These are phyloP conservation scores for Tulasnella sp. DNA, from an alignment of 768 basidiomycete genomes.

Conservation along the genomic window DNA sequence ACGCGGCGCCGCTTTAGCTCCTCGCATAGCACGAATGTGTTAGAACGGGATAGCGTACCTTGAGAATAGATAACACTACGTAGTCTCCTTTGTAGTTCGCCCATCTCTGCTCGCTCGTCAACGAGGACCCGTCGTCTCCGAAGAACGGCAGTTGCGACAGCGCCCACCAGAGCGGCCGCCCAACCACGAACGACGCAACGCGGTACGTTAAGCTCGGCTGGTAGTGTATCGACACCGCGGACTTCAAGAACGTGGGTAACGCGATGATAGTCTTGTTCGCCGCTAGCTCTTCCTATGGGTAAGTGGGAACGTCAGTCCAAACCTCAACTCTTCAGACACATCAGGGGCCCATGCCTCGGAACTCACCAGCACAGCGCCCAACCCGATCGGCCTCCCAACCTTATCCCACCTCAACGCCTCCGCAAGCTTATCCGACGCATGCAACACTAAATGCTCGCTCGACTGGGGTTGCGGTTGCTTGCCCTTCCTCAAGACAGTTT, in stretches of 20 bases:
- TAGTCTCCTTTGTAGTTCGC: constrained; percentile 68
- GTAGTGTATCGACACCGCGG: constrained; percentile 66
- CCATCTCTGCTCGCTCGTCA: constrained; percentile 55
- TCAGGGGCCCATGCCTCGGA: background rate
- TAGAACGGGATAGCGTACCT: constrained; percentile 43
- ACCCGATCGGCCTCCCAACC: constrained; percentile 73
- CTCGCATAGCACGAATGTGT: background rate
- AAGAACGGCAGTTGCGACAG: constrained; percentile 77
- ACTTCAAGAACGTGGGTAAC: constrained; percentile 57
- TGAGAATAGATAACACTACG: constrained; percentile 66
- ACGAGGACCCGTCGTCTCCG: constrained; percentile 57
- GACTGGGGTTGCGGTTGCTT: constrained; percentile 48
- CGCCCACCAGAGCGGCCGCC: constrained; percentile 85
- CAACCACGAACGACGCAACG: constrained; percentile 70
- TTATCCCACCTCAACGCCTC: constrained; percentile 67
- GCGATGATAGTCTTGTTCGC: constrained; percentile 52
- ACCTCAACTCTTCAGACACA: constrained; percentile 40
- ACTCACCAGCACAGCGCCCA: constrained; percentile 76
- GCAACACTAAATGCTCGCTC: constrained; percentile 64
- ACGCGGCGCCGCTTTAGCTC: background rate
- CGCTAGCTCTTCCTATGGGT: constrained; percentile 69
- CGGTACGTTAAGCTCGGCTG: constrained; percentile 69
- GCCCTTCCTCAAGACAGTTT: constrained; percentile 61
- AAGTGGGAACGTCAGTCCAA: constrained; percentile 44
- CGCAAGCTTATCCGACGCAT: constrained; percentile 56